Conservation (phyloP, 768 basidiomycete species). For the Tulasnella sp. region DNA sequence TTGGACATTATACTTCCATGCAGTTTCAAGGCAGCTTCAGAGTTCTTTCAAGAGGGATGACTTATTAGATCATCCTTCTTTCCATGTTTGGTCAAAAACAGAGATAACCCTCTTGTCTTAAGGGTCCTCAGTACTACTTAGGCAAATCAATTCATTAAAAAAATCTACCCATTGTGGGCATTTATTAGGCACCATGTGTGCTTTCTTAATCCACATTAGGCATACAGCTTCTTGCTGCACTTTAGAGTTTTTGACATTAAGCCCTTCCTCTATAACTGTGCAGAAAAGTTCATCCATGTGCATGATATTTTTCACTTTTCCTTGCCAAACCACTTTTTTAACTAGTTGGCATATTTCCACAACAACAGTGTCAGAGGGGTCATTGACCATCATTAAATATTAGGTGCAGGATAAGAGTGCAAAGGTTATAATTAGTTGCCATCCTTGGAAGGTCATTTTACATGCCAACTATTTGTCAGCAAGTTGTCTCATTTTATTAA, state of each 20-base stretch:
- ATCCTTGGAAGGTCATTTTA: slow-evolving; percentile 7
- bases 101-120: background rate
- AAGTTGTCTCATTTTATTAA: slow-evolving; percentile 15
- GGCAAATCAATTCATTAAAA: background rate
- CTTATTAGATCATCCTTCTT: background rate
- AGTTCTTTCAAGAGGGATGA: background rate
- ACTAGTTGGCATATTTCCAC: background rate
- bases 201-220: background rate
- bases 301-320: background rate
- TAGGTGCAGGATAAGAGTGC: background rate
- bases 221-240: background rate
- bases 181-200: background rate
- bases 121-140: background rate
- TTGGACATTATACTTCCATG: background rate
- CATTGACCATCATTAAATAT: background rate
- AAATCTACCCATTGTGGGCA: background rate
- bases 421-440: background rate
- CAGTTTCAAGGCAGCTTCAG: background rate
- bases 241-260: background rate
- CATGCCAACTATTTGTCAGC: background rate
- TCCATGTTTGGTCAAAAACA: background rate
- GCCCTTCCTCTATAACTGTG: background rate
- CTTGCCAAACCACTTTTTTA: background rate
- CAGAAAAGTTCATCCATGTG: background rate
- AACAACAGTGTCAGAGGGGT: background rate